A percentile compares a stretch with the other conserved stretches of the same genome.
Evolutionary conservation across 495 filamentous ascomycete genomes (phyloP).

Genomic region (Eremomyces bilateralis): DNA sequence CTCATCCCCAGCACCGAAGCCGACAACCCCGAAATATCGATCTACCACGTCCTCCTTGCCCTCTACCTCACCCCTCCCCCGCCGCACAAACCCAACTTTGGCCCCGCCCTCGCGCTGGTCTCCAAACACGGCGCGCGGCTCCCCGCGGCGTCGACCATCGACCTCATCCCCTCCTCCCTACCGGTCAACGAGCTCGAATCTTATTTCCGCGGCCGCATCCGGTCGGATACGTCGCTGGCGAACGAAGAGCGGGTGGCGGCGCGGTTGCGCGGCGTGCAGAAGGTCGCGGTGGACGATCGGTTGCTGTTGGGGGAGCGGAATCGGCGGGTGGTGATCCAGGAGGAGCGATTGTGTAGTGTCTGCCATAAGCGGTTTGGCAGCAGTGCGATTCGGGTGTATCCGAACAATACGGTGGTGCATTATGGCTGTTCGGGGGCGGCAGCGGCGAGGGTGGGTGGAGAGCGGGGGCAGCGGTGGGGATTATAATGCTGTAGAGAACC

Average conservation of each 20-base stretch:
- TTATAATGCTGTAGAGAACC: no score
- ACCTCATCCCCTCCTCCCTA: conserved; percentile 61
- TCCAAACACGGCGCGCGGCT: conserved; percentile 81
- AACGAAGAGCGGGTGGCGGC: conserved; percentile 60
- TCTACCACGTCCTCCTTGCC: conserved; percentile 77
- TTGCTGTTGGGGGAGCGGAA: conserved; percentile 49
- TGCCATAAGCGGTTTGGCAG: conserved; percentile 84
- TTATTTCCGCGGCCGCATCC: conserved; percentile 83
- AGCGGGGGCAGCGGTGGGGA: conserved; percentile 1
- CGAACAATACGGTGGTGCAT: conserved; percentile 31
- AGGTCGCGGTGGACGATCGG: conserved; percentile 46
- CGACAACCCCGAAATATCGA: conserved; percentile 41
- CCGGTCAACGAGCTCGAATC: conserved; percentile 61
- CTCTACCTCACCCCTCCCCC: conserved; percentile 73
- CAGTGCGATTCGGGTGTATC: conserved; percentile 61
- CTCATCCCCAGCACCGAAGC: conserved; percentile 22
- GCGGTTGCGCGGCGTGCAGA: conserved; percentile 47
- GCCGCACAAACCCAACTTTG: conserved; percentile 49
- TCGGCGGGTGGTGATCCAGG: conserved; percentile 52
- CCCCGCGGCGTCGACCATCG: conserved; percentile 63
- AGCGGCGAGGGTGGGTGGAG: conserved; percentile 2
- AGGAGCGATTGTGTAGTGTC: conserved; percentile 74
- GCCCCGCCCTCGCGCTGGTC: conserved; percentile 65
- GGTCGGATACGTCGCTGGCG: conserved; percentile 58
- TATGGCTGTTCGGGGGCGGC: conserved; percentile 15